phyloP scores from a whole-genome alignment of 495 filamentous ascomycete genomes.

The Daldinia concentrica region DNA sequence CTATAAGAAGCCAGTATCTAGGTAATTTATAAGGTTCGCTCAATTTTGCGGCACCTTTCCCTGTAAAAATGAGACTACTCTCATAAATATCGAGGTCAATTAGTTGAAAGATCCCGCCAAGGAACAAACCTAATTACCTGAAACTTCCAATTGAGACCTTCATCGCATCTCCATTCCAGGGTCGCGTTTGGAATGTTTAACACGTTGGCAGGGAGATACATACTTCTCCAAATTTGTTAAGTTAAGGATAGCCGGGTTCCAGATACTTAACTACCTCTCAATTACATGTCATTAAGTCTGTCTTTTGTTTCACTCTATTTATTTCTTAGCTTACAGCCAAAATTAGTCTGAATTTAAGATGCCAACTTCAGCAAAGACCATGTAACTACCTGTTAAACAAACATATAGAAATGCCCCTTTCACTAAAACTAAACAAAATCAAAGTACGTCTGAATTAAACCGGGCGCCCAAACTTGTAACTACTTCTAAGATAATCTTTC shows the following conservation, averaged over 20 bases:
- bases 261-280: too few relatives aligned
- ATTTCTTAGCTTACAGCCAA: too few relatives aligned
- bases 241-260: too few relatives aligned
- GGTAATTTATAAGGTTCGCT: slow-evolving; percentile 73
- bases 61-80: slow-evolving; percentile 72
- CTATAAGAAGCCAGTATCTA: slow-evolving; percentile 80
- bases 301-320: neutral
- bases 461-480: too few relatives aligned
- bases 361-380: neutral
- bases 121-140: slow-evolving; percentile 61
- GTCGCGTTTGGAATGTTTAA: neutral
- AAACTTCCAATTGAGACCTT: neutral
- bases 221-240: neutral
- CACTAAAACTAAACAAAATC: too few relatives aligned
- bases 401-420: too few relatives aligned
- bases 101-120: slow-evolving; percentile 83
- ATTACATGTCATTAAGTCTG: neutral
- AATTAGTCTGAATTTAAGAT: neutral
- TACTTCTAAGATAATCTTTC: too few relatives aligned
- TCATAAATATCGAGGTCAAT: slow-evolving; percentile 75
- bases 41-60: slow-evolving; percentile 71
- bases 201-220: neutral
- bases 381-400: neutral
- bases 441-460: too few relatives aligned
- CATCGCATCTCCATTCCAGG: neutral